A percentile compares a stretch with the other conserved stretches of the same genome.
Evolutionary conservation across 2,329 filamentous ascomycete species (phyloP).

Genomic region (Verticillium isaacii): DNA sequence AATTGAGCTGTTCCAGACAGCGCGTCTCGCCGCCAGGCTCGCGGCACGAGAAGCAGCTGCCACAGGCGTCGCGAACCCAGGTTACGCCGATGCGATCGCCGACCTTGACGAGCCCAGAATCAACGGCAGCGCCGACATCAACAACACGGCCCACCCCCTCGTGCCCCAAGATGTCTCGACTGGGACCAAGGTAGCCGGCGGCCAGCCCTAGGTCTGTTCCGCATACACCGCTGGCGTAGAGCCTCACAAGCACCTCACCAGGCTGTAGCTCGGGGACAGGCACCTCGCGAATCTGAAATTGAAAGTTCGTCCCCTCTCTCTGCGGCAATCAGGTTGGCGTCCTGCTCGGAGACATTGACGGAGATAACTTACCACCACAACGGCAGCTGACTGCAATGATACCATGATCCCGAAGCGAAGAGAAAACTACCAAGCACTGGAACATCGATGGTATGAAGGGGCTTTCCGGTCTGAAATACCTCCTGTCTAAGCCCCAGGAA

Average conservation of each 20-base stretch:
- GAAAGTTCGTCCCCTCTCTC: not conserved
- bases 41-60: conserved; percentile 26
- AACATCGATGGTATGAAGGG: not conserved
- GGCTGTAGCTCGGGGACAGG: conserved; percentile 9
- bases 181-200: conserved; percentile 28
- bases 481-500: not conserved
- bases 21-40: conserved; percentile 27
- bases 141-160: conserved; percentile 38
- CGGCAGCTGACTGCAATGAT: not conserved
- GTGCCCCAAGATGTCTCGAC: conserved; percentile 31
- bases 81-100: conserved; percentile 32
- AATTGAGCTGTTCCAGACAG: conserved; percentile 26
- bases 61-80: conserved; percentile 31
- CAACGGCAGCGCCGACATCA: conserved; percentile 27
- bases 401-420: not conserved
- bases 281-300: not conserved
- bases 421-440: too few species aligned
- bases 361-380: not conserved
- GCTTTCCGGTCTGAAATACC: not conserved
- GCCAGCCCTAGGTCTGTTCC: conserved; percentile 33
- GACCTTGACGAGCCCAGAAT: conserved; percentile 15
- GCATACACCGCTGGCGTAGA: conserved; percentile 30
- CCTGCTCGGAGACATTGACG: not conserved
- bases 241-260: conserved; percentile 24
- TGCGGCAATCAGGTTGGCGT: not conserved